A percentile compares a stretch with the other conserved stretches of the same genome.
phyloP scores from a whole-genome alignment of 805 yeast species.

The Diddensiella caesifluorescens region DNA sequence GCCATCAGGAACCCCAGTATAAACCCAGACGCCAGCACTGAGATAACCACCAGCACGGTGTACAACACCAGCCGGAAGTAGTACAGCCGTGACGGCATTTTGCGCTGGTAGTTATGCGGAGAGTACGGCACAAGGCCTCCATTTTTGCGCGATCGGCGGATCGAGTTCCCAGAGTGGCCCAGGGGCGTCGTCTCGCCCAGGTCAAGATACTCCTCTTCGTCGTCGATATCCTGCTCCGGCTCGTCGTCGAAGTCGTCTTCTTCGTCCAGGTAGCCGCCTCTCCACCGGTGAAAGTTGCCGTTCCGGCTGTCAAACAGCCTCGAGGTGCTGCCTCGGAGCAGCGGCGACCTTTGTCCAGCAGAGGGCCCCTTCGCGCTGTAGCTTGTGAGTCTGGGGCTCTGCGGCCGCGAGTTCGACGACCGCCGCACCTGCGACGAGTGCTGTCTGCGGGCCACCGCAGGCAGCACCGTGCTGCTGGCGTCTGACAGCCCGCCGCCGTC shows the following conservation, averaged over 20 bases:
- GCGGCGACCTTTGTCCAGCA: conserved; percentile 6
- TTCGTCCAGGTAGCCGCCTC: conserved; percentile 30
- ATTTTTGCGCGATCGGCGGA: conserved; percentile 22
- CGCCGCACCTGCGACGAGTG: conserved; percentile 1
- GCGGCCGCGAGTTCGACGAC: conserved; percentile 1
- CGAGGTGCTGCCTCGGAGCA: conserved; percentile 12
- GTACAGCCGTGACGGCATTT: conserved; percentile 15
- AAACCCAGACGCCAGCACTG: conserved; percentile 51
- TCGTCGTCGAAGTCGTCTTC: conserved; percentile 35
- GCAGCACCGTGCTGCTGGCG: neutral
- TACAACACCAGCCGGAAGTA: conserved; percentile 31
- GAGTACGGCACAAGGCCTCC: conserved; percentile 34
- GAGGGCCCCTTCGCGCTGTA: neutral
- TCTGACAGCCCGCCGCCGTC: neutral
- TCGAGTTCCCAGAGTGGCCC: conserved; percentile 18
- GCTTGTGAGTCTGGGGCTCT: conserved; percentile 5
- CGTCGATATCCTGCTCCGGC: conserved; percentile 44
- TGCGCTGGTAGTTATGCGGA: conserved; percentile 42
- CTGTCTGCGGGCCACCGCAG: neutral
- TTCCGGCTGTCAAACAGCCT: conserved; percentile 7
- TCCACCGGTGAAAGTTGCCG: conserved; percentile 11
- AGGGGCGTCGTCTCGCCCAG: conserved; percentile 34
- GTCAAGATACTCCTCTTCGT: conserved; percentile 23
- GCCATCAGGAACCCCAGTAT: conserved; percentile 80
- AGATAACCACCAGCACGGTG: conserved; percentile 27